Conservation (phyloP, 352 stramenopile species). For the Peronospora destructor region DNA sequence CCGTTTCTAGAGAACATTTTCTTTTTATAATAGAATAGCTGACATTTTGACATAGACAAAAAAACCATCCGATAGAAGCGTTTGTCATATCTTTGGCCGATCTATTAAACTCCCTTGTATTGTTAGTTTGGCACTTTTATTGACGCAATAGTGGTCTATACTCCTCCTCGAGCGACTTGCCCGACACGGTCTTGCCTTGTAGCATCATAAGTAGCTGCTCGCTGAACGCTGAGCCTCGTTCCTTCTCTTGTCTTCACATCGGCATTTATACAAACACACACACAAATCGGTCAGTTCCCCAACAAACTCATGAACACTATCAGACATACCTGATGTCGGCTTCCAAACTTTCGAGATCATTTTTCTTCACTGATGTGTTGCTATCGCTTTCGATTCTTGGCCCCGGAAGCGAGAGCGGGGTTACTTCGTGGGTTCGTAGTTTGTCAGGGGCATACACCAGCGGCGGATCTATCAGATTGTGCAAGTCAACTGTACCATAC, state of each 20-base stretch:
- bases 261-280: neutral
- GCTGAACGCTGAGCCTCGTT: constrained; percentile 37
- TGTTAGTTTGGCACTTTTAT: neutral
- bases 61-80: too few relatives aligned
- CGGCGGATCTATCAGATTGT: constrained; percentile 48
- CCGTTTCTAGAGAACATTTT: too few relatives aligned
- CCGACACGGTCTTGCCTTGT: constrained; percentile 49
- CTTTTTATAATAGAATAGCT: too few relatives aligned
- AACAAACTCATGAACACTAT: neutral
- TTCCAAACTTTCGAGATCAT: constrained; percentile 32
- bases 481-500: constrained; percentile 39
- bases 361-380: constrained; percentile 7
- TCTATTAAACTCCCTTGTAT: neutral
- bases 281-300: neutral
- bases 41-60: too few relatives aligned
- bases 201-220: constrained; percentile 50
- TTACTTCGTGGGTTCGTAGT: constrained; percentile 17
- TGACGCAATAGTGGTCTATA: constrained; percentile 27
- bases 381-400: constrained; percentile 1
- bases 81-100: too few relatives aligned
- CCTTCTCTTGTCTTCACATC: constrained; percentile 33
- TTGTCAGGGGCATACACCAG: constrained; percentile 26
- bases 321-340: constrained; percentile 39
- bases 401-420: constrained; percentile 9
- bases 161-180: constrained; percentile 42